These are phyloP conservation scores for Penicillium arizonense DNA, from an alignment of 495 filamentous ascomycete species.

Conservation along the genomic window DNA sequence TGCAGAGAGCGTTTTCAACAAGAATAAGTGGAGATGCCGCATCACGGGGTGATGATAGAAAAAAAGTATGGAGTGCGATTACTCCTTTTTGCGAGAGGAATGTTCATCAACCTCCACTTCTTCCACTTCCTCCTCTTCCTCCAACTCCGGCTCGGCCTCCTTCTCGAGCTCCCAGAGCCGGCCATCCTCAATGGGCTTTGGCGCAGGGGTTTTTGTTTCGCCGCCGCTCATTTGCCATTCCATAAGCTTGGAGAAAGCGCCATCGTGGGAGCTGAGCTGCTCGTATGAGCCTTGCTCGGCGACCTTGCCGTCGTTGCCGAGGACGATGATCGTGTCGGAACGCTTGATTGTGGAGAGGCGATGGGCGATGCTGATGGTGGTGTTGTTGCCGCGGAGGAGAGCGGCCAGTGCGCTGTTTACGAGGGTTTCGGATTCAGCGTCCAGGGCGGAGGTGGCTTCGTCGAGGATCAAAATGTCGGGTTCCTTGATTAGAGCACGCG, in stretches of 20 bases:
- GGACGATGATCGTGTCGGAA: constrained; percentile 86
- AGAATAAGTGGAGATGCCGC: neutral
- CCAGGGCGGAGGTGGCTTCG: constrained; percentile 89
- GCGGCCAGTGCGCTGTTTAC: constrained; percentile 85
- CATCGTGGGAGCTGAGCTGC: constrained; percentile 68
- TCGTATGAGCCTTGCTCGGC: constrained; percentile 86
- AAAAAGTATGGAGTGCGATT: constrained; percentile 1
- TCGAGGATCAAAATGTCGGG: constrained; percentile 96
- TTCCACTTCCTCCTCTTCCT: constrained; percentile 18
- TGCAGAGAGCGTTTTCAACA: constrained; percentile 2
- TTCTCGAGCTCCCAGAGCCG: constrained; percentile 36
- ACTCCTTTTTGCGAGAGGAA: constrained; percentile 18
- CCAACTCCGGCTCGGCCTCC: constrained; percentile 24
- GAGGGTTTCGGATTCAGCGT: constrained; percentile 95
- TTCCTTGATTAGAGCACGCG: constrained; percentile 88
- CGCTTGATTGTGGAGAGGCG: constrained; percentile 94
- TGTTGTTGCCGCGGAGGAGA: constrained; percentile 81
- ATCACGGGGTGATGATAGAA: neutral
- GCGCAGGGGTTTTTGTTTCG: constrained; percentile 45
- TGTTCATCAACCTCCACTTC: constrained; percentile 10
- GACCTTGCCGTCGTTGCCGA: constrained; percentile 78
- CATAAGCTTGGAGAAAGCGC: constrained; percentile 93
- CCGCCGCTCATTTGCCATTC: constrained; percentile 97
- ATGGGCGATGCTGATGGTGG: constrained; percentile 96
- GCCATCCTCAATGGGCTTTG: constrained; percentile 26